Conservation (phyloP, 2,329 filamentous ascomycete species). For the Exophiala sp. region DNA sequence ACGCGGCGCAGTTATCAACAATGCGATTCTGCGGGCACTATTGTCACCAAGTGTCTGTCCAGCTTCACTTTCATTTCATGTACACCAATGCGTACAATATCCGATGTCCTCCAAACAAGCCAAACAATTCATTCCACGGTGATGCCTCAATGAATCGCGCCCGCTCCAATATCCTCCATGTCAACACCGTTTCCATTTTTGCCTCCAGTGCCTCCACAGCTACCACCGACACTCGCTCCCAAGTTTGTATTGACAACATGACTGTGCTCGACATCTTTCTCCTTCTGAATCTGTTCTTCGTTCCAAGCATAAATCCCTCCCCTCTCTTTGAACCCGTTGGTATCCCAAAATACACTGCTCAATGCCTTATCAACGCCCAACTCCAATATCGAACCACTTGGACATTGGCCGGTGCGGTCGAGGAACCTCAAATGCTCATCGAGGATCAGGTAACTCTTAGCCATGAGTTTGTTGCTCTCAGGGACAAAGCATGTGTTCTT, state of each 20-base stretch:
- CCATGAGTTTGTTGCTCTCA: slow-evolving; percentile 52
- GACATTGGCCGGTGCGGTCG: slow-evolving; percentile 32
- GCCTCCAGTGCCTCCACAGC: background rate
- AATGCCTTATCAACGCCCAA: slow-evolving; percentile 48
- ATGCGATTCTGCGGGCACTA: no score
- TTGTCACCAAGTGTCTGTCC: no score
- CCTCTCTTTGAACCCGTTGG: slow-evolving; percentile 42
- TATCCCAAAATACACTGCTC: slow-evolving; percentile 46
- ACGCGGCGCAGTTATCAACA: no score
- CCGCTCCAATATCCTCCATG: background rate
- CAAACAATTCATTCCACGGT: no score
- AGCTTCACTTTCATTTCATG: no score
- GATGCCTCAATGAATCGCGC: no score
- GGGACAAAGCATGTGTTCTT: slow-evolving; percentile 45
- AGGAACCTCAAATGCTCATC: slow-evolving; percentile 54
- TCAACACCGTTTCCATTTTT: background rate
- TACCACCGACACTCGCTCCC: background rate
- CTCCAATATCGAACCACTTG: slow-evolving; percentile 41
- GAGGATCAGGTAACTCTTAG: slow-evolving; percentile 49
- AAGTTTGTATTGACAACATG: background rate
- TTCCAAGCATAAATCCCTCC: slow-evolving; percentile 52
- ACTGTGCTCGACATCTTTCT: background rate
- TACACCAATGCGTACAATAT: no score
- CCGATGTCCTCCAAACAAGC: no score
- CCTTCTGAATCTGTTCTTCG: slow-evolving; percentile 18